Conservation (phyloP, 208 protist genomes). For the Leishmania gerbilli region DNA sequence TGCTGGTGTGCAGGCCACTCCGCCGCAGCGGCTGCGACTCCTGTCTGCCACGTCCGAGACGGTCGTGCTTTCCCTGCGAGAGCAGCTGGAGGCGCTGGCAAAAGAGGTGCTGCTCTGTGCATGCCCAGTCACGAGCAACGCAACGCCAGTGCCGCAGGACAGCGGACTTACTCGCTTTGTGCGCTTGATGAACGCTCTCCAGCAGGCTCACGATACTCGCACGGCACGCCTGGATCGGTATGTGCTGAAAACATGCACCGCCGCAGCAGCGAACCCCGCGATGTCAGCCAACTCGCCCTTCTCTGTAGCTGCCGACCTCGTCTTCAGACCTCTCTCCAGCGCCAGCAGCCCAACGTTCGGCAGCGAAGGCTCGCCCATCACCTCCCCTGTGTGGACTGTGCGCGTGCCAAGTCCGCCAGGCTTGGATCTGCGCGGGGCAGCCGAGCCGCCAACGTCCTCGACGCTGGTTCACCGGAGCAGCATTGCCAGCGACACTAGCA, state of each 20-base stretch:
- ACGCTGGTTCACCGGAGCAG: background rate
- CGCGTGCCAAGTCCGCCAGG: constrained; percentile 15
- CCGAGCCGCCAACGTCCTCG: background rate
- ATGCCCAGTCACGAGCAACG: background rate
- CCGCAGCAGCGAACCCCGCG: constrained; percentile 2
- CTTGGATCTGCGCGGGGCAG: background rate
- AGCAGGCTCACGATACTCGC: constrained; percentile 8
- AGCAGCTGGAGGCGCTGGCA: constrained; percentile 10
- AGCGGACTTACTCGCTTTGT: background rate
- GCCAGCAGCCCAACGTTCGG: constrained; percentile 17
- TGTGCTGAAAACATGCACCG: constrained; percentile 8
- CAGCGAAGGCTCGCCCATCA: constrained; percentile 17
- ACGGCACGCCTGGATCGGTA: constrained; percentile 18
- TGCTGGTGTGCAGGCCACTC: background rate
- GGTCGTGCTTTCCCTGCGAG: background rate
- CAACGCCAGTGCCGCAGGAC: background rate
- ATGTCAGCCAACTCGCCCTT: constrained; percentile 5
- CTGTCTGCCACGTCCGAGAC: background rate
- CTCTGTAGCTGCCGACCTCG: background rate
- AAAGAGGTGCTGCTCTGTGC: constrained; percentile 1
- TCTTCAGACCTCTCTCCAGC: constrained; percentile 21
- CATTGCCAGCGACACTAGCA: constrained; percentile 6
- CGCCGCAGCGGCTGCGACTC: background rate
- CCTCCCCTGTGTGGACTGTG: constrained; percentile 22
- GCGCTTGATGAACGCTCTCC: constrained; percentile 12